Evolutionary conservation across 805 yeast species (phyloP).

Genomic region (Helenozyma rhizophorensis): DNA sequence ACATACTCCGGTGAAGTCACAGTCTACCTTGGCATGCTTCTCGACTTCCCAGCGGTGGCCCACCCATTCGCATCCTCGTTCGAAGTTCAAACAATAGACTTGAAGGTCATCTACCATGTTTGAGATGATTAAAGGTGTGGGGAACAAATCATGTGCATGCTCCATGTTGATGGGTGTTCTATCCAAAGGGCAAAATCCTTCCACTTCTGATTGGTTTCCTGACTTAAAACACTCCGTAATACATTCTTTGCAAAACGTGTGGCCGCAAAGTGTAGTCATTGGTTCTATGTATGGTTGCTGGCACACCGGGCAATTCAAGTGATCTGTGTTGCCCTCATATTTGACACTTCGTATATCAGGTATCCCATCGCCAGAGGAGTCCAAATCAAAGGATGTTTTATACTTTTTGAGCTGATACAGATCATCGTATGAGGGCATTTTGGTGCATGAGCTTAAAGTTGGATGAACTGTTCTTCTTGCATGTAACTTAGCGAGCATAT

Average conservation of each 20-base stretch:
- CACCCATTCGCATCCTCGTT: slow-evolving; percentile 52
- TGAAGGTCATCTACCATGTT: slow-evolving; percentile 58
- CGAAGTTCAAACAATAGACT: slow-evolving; percentile 50
- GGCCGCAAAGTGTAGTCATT: slow-evolving; percentile 61
- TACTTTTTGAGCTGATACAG: not conserved
- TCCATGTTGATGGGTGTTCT: slow-evolving; percentile 42
- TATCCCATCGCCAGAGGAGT: not conserved
- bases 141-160: slow-evolving; percentile 25
- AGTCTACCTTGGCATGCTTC: slow-evolving; percentile 40
- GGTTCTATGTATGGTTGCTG: slow-evolving; percentile 61
- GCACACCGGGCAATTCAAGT: slow-evolving; percentile 57
- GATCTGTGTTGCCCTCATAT: slow-evolving; percentile 8
- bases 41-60: slow-evolving; percentile 59
- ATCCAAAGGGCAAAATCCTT: slow-evolving; percentile 53
- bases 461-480: too few relatives aligned
- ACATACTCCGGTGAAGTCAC: slow-evolving; percentile 33
- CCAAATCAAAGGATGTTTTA: slow-evolving; percentile 3
- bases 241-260: slow-evolving; percentile 60
- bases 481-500: too few relatives aligned
- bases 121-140: slow-evolving; percentile 56
- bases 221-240: slow-evolving; percentile 41
- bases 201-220: slow-evolving; percentile 18
- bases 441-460: too few relatives aligned
- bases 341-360: slow-evolving; percentile 5
- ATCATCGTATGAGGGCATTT: slow-evolving; percentile 1